Percentiles rank a stretch among this genome's conserved stretches.
These are phyloP conservation scores for Camellia oleifera DNA, from an alignment of 179 eudicot species.

Conservation along the genomic window DNA sequence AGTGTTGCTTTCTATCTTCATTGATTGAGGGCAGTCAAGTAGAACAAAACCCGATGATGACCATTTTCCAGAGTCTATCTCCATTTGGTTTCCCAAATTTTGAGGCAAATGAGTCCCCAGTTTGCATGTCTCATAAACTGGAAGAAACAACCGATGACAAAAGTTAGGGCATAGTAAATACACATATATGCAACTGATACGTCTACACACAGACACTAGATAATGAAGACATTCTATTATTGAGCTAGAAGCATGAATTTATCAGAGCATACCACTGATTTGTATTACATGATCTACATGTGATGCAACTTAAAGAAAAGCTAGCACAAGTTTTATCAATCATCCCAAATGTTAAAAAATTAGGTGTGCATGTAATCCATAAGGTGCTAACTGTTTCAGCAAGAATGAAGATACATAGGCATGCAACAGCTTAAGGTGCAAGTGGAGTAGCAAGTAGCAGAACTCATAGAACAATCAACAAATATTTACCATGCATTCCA, in stretches of 20 bases:
- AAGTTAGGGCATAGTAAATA: constrained; percentile 7
- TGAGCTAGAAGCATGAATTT: not conserved
- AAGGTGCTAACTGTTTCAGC: not conserved
- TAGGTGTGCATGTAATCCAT: not conserved
- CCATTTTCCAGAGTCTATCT: constrained; percentile 65
- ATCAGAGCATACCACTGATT: not conserved
- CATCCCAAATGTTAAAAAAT: not conserved
- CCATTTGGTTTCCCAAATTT: constrained; percentile 73
- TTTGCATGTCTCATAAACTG: constrained; percentile 95
- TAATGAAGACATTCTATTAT: not conserved
- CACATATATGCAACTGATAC: not conserved
- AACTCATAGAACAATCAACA: not conserved
- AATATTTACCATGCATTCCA: not conserved
- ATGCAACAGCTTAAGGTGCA: not conserved
- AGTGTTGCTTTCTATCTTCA: constrained; percentile 68
- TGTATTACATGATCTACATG: not conserved
- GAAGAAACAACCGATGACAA: constrained; percentile 16
- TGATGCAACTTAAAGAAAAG: constrained; percentile 8
- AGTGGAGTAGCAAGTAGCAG: too few relatives aligned
- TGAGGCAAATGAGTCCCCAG: constrained; percentile 89
- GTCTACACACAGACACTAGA: not conserved
- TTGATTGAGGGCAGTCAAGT: constrained; percentile 81
- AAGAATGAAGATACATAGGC: not conserved
- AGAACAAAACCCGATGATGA: constrained; percentile 90
- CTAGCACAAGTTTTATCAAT: not conserved